A percentile compares a stretch with the other conserved stretches of the same genome.
Evolutionary conservation across 2,329 filamentous ascomycete genomes (phyloP).

Genomic region (Bipolaris victoriae): DNA sequence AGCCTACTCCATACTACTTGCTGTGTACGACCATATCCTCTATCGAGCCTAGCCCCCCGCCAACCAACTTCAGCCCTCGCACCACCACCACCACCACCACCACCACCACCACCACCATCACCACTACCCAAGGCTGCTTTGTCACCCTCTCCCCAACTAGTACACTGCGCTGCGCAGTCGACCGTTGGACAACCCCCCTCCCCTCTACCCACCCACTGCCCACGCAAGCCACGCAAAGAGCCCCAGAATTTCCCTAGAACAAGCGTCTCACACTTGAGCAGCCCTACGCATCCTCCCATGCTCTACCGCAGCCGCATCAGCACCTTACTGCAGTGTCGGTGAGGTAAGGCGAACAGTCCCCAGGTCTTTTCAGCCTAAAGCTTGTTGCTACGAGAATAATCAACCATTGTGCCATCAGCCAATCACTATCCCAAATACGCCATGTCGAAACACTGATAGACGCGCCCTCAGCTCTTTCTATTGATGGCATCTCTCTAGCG

Average conservation of each 20-base stretch:
- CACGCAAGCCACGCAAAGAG: slow-evolving; percentile 26
- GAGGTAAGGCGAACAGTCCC: slow-evolving; percentile 22
- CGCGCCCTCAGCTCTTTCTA: slow-evolving; percentile 2
- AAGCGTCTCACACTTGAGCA: slow-evolving; percentile 28
- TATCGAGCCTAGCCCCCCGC: slow-evolving; percentile 24
- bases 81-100: slow-evolving; percentile 16
- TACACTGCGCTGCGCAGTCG: slow-evolving; percentile 14
- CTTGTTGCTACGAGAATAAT: slow-evolving; percentile 19
- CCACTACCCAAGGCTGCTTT: slow-evolving; percentile 21
- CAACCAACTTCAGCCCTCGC: slow-evolving; percentile 12
- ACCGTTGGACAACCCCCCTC: slow-evolving; percentile 3
- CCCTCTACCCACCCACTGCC: slow-evolving; percentile 5
- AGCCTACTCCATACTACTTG: slow-evolving; percentile 20
- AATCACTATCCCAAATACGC: slow-evolving; percentile 13
- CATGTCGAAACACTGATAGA: slow-evolving; percentile 12
- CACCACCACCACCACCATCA: slow-evolving; percentile 13
- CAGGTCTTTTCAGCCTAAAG: slow-evolving; percentile 29
- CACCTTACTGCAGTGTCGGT: slow-evolving; percentile 38
- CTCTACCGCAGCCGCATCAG: slow-evolving; percentile 38
- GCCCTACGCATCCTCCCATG: slow-evolving; percentile 38
- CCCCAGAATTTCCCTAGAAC: slow-evolving; percentile 24
- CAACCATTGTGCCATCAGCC: slow-evolving; percentile 1
- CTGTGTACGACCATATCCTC: slow-evolving; percentile 32
- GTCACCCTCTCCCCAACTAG: slow-evolving; percentile 22
- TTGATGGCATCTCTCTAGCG: slow-evolving; percentile 8